Percentiles rank a stretch among this genome's conserved stretches.
Conservation (phyloP, 2,329 filamentous ascomycete species). For the Xylariales sp. region DNA sequence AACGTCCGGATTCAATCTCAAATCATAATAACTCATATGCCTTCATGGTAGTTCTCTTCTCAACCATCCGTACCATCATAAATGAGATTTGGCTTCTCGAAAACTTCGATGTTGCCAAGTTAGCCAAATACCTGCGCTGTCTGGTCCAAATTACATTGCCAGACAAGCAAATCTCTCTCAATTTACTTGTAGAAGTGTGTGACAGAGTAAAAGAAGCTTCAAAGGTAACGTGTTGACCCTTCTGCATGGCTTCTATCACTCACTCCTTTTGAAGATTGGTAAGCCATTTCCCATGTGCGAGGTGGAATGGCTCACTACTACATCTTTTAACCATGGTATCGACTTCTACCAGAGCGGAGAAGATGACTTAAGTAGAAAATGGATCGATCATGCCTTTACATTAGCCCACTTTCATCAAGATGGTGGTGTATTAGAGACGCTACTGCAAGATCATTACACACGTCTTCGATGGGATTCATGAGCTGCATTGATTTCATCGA, state of each 20-base stretch:
- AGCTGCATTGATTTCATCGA: no score
- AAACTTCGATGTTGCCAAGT: conserved; percentile 49
- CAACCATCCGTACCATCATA: conserved; percentile 61
- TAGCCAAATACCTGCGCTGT: conserved; percentile 76
- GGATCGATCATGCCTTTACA: conserved; percentile 60
- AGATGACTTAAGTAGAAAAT: conserved; percentile 50
- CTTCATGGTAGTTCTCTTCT: conserved; percentile 47
- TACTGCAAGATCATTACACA: conserved; percentile 40
- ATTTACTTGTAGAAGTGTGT: conserved; percentile 60
- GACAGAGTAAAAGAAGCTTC: conserved; percentile 46
- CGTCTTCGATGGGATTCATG: conserved; percentile 28
- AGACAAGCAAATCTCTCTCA: conserved; percentile 51
- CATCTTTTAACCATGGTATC: conserved; percentile 65
- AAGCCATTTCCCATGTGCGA: conserved; percentile 60
- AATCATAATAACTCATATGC: no score
- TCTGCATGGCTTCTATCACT: conserved; percentile 10
- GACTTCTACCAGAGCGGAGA: conserved; percentile 58
- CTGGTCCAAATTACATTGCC: conserved; percentile 65
- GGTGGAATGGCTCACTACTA: conserved; percentile 71
- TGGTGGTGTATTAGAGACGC: conserved; percentile 37
- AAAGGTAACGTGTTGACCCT: no score
- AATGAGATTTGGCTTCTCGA: conserved; percentile 60
- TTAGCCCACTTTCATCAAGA: conserved; percentile 58
- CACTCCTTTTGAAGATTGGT: no score
- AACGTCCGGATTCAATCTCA: no score